Percentiles rank a stretch among this genome's conserved stretches.
Evolutionary conservation across 1,284 basidiomycete species (phyloP).

Genomic region (Ustanciosporium gigantosporum): DNA sequence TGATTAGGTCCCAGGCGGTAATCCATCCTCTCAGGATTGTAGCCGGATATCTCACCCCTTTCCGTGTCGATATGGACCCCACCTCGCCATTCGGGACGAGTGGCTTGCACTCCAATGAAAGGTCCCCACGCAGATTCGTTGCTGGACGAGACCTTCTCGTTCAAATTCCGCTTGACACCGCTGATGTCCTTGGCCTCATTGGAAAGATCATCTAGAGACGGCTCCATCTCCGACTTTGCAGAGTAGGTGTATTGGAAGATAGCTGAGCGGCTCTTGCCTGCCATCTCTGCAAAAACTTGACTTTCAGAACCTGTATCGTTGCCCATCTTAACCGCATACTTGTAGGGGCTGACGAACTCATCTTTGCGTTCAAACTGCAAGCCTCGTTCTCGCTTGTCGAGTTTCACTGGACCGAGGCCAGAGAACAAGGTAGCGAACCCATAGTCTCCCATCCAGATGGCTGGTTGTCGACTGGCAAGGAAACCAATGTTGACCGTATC

Average conservation of each 20-base stretch:
- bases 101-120: conserved; percentile 73
- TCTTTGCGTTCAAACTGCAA: conserved; percentile 68
- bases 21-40: conserved; percentile 71
- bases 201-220: too few species aligned
- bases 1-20: conserved; percentile 60
- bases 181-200: not conserved
- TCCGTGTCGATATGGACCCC: conserved; percentile 65
- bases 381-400: conserved; percentile 69
- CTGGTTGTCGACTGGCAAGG: conserved; percentile 64
- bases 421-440: conserved; percentile 61
- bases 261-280: conserved; percentile 75
- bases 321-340: conserved; percentile 71
- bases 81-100: conserved; percentile 70
- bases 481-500: conserved; percentile 32
- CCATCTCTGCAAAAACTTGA: conserved; percentile 65
- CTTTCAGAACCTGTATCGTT: conserved; percentile 66
- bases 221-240: too few species aligned
- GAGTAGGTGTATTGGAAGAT: conserved; percentile 68
- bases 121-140: conserved; percentile 60
- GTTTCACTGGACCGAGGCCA: conserved; percentile 62
- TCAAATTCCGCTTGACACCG: not conserved
- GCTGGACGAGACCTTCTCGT: not conserved
- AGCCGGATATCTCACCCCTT: conserved; percentile 70
- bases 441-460: conserved; percentile 79
- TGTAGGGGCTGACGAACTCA: conserved; percentile 71